Evolutionary conservation across 1,284 basidiomycete species (phyloP), one percentile per base, ranked within the genome.

Genomic region (Tylopilus orsonianus): DNA sequence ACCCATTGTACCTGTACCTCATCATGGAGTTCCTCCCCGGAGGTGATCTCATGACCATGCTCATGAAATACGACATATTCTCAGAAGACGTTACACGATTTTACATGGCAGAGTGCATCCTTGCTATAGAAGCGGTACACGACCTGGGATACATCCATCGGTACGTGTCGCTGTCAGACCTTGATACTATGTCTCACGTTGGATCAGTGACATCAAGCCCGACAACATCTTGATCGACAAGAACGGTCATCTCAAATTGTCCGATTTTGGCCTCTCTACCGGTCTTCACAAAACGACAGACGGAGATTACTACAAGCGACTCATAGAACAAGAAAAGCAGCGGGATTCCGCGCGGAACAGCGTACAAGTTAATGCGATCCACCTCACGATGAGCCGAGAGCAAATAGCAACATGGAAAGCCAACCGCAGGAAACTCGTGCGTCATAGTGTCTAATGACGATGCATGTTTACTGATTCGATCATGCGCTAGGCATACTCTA

Each of bases 11-110:
- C 65, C 83, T 99, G 30, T 99, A 97, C 71, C 81, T 99, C 52
- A 90, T 99, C 73, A 99, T 99, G 96, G 96, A 98, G 70, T 99
- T 98, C 74, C 77, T 99, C 46, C 95, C 96, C 24, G 96, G 96
- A 38, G 96, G 96, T 19, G 96, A 99, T 70, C 75, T 99, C 53
- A 98, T 99, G 96, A 90, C 87, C 30, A 99, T 98, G 96, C 77
- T 99, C 56, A 99, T 99, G 87, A 98, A 98, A 72, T 98, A 99
- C 71, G 96, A 99, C 69, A 93, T 96, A 1, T 99, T 99, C 72
- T 93, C 92, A 8, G 96, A 99, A 69, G 96, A 99, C 66, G 96
- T 99, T 32, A 97, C 94, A 27, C 86, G 97, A 48, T 99, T 99
- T 74, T 99, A 99, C 72, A 97, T 99, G 84, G 96, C 96, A 35